Base-by-base conservation (phyloP, 768 basidiomycete species). In the Podaxis rugospora region DNA sequence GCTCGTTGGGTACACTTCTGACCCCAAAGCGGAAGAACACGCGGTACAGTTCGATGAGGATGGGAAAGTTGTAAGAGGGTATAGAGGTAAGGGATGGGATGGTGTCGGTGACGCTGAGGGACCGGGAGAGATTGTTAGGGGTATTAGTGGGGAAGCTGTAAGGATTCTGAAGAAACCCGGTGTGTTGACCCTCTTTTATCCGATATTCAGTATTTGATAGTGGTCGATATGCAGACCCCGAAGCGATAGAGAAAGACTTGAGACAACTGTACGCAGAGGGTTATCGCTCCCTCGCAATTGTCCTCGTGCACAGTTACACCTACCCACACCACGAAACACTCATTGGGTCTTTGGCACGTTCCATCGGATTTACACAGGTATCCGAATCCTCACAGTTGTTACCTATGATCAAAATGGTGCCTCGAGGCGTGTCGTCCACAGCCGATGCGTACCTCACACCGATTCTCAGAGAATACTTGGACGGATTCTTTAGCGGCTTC, bases 401-500 rank as follows among this genome's bases (percentile, higher is more conserved):
- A 28, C 91, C 93, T 2, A 93, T 93, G 91, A 95, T 96, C 79
- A 94, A 94, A 75, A 90, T 95, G 82, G 92, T 97, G 9, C 91
- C 94, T 1, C 89, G 95, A 0, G 95, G 93, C 1, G 87, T 90
- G 9, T 96, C 93, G 0, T 90, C 92, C 0, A 95, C 94, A 0
- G 95, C 93, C 0, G 95, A 98, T 66, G 95, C 95, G 0, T 98
- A 98, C 72, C 85, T 98, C 40, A 97, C 95, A 0, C 95, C 95
- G 13, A 90, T 97, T 63, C 74, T 97, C 25, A 73, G 80, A 9
- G 81, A 86, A 11, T 98, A 98, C 68, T 80, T 98, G 3, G 90
- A 94, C 63, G 93, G 93, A 0, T 98, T 98, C 78, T 96, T 95
- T 73, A 73, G 76, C 39, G 94, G 94, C 0, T 97, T 98, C 66